Percentiles rank a stretch among this genome's conserved stretches.
Evolutionary conservation across 768 basidiomycete genomes (phyloP).

Genomic region (Russula earlei): DNA sequence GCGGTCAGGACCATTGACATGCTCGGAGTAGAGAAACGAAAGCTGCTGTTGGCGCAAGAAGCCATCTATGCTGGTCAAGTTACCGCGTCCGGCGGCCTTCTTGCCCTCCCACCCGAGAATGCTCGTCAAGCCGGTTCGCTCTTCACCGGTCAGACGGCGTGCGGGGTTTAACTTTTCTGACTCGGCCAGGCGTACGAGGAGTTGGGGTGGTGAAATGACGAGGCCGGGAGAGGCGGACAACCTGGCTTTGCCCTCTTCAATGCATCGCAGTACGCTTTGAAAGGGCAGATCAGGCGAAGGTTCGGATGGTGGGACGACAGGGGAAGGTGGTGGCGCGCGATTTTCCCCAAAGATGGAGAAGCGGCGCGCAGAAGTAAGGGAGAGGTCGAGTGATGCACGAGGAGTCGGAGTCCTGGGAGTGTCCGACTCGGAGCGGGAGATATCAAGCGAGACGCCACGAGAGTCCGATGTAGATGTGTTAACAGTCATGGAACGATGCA

Average conservation of each 20-base stretch:
- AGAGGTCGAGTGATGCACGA: constrained; percentile 27
- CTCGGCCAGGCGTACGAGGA: constrained; percentile 42
- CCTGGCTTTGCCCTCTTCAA: constrained; percentile 32
- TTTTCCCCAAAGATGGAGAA: constrained; percentile 19
- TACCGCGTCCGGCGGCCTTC: constrained; percentile 27
- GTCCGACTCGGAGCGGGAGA: constrained; percentile 21
- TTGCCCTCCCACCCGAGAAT: constrained; percentile 53
- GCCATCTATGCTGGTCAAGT: constrained; percentile 41
- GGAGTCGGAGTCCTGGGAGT: constrained; percentile 6
- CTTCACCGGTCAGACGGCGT: constrained; percentile 44
- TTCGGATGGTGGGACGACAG: neutral
- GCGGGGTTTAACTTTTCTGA: constrained; percentile 36
- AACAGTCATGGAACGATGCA: constrained; percentile 25
- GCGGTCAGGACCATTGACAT: constrained; percentile 22
- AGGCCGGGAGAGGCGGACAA: constrained; percentile 50
- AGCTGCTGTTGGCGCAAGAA: constrained; percentile 53
- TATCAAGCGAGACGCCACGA: constrained; percentile 36
- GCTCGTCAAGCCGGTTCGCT: constrained; percentile 41
- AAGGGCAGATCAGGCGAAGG: constrained; percentile 28
- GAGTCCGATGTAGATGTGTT: constrained; percentile 21
- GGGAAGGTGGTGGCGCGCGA: neutral
- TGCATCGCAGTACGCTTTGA: constrained; percentile 30
- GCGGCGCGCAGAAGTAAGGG: constrained; percentile 12
- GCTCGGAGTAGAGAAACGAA: constrained; percentile 40
- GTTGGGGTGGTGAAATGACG: constrained; percentile 35